Evolutionary conservation across 495 filamentous ascomycete species (phyloP).

Genomic region (Neurospora sp.): DNA sequence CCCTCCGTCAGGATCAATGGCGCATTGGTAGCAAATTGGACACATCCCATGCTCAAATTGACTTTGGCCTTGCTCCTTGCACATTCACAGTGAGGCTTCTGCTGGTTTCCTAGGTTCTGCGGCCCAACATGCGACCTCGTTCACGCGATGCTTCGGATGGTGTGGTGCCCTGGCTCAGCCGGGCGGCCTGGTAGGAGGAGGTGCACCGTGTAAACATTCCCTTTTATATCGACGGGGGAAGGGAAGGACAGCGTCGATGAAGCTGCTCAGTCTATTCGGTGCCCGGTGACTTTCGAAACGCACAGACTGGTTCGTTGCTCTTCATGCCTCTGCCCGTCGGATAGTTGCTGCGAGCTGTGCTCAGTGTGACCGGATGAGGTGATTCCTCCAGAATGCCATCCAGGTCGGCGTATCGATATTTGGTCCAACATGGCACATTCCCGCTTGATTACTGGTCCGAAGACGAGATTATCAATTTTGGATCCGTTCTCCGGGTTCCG

Average conservation of each 20-base stretch:
- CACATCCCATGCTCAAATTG: background rate
- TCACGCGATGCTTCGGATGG: background rate
- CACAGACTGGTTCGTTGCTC: background rate
- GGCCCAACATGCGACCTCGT: slow-evolving; percentile 18
- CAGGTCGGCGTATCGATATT: background rate
- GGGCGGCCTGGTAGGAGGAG: background rate
- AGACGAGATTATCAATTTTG: background rate
- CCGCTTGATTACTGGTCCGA: background rate
- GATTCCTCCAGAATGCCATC: background rate
- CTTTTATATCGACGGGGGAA: background rate
- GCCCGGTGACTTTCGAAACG: background rate
- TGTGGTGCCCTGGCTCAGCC: background rate
- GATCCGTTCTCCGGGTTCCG: background rate
- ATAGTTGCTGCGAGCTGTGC: background rate
- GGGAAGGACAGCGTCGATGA: background rate
- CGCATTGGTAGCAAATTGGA: background rate
- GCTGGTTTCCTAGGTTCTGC: slow-evolving; percentile 10
- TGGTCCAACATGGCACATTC: background rate
- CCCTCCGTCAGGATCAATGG: background rate
- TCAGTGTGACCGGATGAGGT: background rate
- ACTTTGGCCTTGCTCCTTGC: background rate
- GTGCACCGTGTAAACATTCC: background rate
- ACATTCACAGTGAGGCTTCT: slow-evolving; percentile 8
- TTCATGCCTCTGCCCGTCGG: background rate
- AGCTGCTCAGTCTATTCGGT: background rate